These are phyloP conservation scores for Phlyctochytrium arcticum DNA, from an alignment of 192 early-diverging fungal genomes.

Conservation along the genomic window DNA sequence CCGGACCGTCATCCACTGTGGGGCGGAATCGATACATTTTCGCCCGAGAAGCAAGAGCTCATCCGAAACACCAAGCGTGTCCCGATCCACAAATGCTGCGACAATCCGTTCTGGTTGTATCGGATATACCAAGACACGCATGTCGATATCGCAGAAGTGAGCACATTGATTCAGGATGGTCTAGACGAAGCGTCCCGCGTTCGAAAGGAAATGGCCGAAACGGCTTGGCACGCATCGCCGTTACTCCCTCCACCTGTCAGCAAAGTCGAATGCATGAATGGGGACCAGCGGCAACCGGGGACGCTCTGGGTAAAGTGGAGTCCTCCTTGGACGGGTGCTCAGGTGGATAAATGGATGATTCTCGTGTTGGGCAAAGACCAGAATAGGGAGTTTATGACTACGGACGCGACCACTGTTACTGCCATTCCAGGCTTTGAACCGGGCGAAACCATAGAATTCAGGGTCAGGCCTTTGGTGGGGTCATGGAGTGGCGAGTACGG, in stretches of 20 bases:
- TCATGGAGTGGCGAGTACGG: constrained; percentile 26
- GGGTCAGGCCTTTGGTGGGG: constrained; percentile 28
- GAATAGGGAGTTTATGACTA: constrained; percentile 9
- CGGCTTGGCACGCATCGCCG: constrained; percentile 5
- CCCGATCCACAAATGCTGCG: constrained; percentile 43
- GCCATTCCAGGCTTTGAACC: constrained; percentile 27
- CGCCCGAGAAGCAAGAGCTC: constrained; percentile 28
- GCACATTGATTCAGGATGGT: constrained; percentile 29
- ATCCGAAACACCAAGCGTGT: constrained; percentile 30
- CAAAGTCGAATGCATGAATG: constrained; percentile 33
- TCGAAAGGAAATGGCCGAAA: too few species aligned
- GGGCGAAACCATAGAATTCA: constrained; percentile 24
- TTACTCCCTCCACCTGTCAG: constrained; percentile 25
- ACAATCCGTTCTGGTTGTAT: constrained; percentile 48
- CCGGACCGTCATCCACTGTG: constrained; percentile 22
- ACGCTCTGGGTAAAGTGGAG: constrained; percentile 42
- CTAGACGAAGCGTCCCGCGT: constrained; percentile 26
- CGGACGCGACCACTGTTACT: constrained; percentile 5
- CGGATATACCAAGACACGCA: constrained; percentile 52
- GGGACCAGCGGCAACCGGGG: constrained; percentile 19
- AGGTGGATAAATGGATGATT: constrained; percentile 38
- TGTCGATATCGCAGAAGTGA: constrained; percentile 33
- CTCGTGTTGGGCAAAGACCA: constrained; percentile 21
- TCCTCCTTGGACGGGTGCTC: constrained; percentile 35
- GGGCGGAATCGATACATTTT: constrained; percentile 35